phyloP scores from a whole-genome alignment of 108 stramenopile genomes.

The Seminavis robusta region DNA sequence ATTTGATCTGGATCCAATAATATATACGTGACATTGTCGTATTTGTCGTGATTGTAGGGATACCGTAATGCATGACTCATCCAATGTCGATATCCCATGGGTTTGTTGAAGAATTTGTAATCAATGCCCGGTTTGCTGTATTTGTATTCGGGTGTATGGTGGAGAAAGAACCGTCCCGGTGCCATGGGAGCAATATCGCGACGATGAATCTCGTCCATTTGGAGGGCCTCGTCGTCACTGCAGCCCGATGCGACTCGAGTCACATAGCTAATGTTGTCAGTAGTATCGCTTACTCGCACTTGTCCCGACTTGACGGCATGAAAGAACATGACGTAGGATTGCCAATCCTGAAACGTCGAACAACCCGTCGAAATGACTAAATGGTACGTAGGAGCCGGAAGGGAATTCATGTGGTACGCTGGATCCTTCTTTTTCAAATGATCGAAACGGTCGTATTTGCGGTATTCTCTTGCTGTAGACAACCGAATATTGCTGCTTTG shows the following conservation, averaged over 20 bases:
- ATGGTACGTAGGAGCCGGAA: too few species aligned
- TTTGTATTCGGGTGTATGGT: neutral
- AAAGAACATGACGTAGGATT: conserved; percentile 77
- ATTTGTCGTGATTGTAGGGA: conserved; percentile 34
- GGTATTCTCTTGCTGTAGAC: too few species aligned
- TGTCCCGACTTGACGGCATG: conserved; percentile 55
- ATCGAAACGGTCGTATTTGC: too few species aligned
- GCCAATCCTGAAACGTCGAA: conserved; percentile 79
- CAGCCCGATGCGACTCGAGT: conserved; percentile 85
- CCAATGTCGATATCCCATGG: conserved; percentile 84
- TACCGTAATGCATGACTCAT: conserved; percentile 64
- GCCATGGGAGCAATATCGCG: conserved; percentile 33
- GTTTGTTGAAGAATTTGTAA: conserved; percentile 92
- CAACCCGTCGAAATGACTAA: conserved; percentile 85
- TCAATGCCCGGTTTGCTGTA: neutral
- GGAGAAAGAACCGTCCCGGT: conserved; percentile 61
- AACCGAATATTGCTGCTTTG: too few species aligned
- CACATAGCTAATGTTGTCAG: too few species aligned
- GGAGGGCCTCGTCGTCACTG: conserved; percentile 12
- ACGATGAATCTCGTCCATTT: conserved; percentile 14
- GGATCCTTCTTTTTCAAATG: too few species aligned
- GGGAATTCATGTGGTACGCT: too few species aligned
- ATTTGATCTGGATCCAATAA: conserved; percentile 85
- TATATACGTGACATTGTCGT: conserved; percentile 64
- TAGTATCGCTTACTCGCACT: conserved; percentile 55